Percentiles rank a stretch among this genome's conserved stretches.
phyloP scores from a whole-genome alignment of 441 rosid species.

The Francoa sonchifolia region DNA sequence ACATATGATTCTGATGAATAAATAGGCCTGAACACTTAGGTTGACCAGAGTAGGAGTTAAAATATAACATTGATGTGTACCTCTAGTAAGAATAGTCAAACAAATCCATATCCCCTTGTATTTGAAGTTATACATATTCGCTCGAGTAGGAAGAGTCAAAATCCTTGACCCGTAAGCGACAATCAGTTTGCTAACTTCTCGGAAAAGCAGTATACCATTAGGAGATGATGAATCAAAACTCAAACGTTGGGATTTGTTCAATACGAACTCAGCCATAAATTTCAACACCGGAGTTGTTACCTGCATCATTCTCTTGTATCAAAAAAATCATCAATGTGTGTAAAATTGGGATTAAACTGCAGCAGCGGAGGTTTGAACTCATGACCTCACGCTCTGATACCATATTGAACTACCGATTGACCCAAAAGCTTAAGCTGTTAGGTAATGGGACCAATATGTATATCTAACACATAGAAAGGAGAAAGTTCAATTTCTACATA shows the following conservation, averaged over 20 bases:
- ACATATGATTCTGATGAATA: too few species aligned
- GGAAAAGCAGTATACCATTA: conserved; percentile 98
- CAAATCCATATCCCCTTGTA: conserved; percentile 99
- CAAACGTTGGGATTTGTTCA: conserved; percentile 88
- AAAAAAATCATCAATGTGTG: too few species aligned
- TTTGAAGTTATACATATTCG: conserved; percentile 89
- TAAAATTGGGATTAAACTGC: too few species aligned
- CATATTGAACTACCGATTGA: too few species aligned
- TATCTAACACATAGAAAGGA: too few species aligned
- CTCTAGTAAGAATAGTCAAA: conserved; percentile 81
- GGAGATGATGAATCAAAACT: conserved; percentile 96
- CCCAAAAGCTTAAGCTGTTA: too few species aligned
- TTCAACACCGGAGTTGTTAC: conserved; percentile 91
- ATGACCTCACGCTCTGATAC: too few species aligned
- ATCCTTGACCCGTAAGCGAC: conserved; percentile 95
- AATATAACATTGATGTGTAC: conserved; percentile 24
- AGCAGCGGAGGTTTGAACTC: too few species aligned
- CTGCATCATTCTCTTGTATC: conserved; percentile 31
- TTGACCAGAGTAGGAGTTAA: not conserved
- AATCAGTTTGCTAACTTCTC: conserved; percentile 95
- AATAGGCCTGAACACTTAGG: too few species aligned
- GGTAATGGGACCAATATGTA: too few species aligned
- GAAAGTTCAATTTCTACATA: conserved; percentile 1
- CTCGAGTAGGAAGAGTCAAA: conserved; percentile 81
- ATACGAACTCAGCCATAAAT: conserved; percentile 95